Conservation (phyloP, 164 flowering plant genomes). For the Akebia trifoliata region DNA sequence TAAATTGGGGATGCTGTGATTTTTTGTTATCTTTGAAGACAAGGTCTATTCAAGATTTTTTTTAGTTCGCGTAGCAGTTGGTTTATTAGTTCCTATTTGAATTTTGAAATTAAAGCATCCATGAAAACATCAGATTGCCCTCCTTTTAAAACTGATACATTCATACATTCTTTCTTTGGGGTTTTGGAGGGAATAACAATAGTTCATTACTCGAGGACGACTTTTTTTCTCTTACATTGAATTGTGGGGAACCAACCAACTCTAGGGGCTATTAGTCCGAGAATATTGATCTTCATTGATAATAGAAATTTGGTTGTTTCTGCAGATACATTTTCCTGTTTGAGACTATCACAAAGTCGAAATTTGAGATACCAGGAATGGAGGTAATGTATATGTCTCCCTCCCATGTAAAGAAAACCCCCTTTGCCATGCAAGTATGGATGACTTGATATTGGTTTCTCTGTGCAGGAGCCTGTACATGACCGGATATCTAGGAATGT, state of each 20-base stretch:
- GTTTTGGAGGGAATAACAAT: too few relatives aligned
- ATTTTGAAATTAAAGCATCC: too few relatives aligned
- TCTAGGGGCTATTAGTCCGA: not conserved
- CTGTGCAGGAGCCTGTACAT: conserved; percentile 67
- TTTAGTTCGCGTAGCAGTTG: too few relatives aligned
- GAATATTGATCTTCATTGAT: not conserved
- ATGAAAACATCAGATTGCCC: too few relatives aligned
- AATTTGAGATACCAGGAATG: conserved; percentile 48
- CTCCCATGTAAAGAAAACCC: not conserved
- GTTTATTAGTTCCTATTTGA: too few relatives aligned
- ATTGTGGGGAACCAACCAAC: not conserved
- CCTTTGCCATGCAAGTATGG: not conserved
- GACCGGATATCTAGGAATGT: conserved; percentile 78
- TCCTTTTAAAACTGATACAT: too few relatives aligned
- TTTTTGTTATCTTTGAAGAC: too few relatives aligned
- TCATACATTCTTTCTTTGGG: not conserved
- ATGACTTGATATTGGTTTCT: conserved; percentile 1
- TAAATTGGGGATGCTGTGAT: too few relatives aligned
- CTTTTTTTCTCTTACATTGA: not conserved
- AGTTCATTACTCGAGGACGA: too few relatives aligned
- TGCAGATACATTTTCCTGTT: conserved; percentile 80
- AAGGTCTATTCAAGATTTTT: too few relatives aligned
- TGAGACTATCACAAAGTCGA: conserved; percentile 80
- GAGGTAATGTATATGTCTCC: conserved; percentile 46
- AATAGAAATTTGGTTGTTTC: not conserved